These are phyloP conservation scores for Setaria viridis DNA, from an alignment of 202 grass and related monocot genomes.

Conservation along the genomic window DNA sequence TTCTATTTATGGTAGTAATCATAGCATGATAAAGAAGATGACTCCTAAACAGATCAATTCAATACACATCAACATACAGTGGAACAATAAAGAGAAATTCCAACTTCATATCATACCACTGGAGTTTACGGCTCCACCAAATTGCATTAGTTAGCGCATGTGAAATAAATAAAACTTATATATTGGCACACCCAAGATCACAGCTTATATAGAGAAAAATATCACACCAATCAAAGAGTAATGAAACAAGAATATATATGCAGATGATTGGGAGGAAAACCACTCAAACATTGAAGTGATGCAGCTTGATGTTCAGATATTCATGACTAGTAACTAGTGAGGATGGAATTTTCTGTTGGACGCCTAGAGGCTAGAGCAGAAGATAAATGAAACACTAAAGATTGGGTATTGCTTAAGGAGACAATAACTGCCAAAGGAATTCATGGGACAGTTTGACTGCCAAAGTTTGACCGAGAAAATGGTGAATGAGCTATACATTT, in stretches of 20 bases:
- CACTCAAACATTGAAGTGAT: not conserved
- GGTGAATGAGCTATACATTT: not conserved
- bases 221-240: not conserved
- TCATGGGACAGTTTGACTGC: not conserved
- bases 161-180: constrained; percentile 16
- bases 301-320: not conserved
- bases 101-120: not conserved
- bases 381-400: not conserved
- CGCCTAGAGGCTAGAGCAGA: not conserved
- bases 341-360: not conserved
- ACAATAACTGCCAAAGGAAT: not conserved
- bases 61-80: not conserved
- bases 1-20: not conserved
- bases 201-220: constrained; percentile 2
- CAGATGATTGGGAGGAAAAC: not conserved
- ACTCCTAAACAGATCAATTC: not conserved
- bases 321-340: not conserved
- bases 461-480: not conserved
- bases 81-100: not conserved
- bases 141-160: not conserved
- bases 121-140: not conserved
- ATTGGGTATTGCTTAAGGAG: not conserved
- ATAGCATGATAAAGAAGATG: not conserved
- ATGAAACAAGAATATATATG: constrained; percentile 1
- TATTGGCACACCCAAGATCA: not conserved